Evolutionary conservation across 2,329 filamentous ascomycete genomes (phyloP).

Genomic region (Paecilomyces formosus): DNA sequence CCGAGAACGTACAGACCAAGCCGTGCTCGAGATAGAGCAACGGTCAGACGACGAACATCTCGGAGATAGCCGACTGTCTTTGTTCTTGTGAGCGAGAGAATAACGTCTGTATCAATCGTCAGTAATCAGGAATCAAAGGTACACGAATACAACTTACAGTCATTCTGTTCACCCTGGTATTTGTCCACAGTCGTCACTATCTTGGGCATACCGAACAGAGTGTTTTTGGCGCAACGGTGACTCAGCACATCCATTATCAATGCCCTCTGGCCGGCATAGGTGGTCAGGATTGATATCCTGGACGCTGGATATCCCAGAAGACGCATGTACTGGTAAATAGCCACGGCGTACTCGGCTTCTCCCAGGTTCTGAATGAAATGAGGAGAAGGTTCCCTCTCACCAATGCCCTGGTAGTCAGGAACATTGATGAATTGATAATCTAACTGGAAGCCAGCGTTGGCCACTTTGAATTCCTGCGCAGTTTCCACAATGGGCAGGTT

Average conservation of each 20-base stretch:
- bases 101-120: slow-evolving; percentile 60
- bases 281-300: slow-evolving; percentile 82
- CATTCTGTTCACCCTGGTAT: slow-evolving; percentile 98
- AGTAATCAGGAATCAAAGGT: slow-evolving; percentile 8
- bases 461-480: slow-evolving; percentile 63
- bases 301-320: slow-evolving; percentile 81
- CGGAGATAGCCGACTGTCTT: slow-evolving; percentile 85
- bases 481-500: slow-evolving; percentile 69
- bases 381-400: slow-evolving; percentile 81
- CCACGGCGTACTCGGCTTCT: slow-evolving; percentile 94
- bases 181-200: slow-evolving; percentile 95
- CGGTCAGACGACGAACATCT: slow-evolving; percentile 86
- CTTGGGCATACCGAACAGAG: slow-evolving; percentile 80
- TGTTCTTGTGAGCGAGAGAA: slow-evolving; percentile 86
- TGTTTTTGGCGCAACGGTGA: slow-evolving; percentile 74
- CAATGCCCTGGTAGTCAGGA: slow-evolving; percentile 80
- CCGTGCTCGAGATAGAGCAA: slow-evolving; percentile 85
- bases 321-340: slow-evolving; percentile 95
- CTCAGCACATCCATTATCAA: slow-evolving; percentile 79
- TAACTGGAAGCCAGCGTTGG: slow-evolving; percentile 86
- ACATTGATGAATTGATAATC: slow-evolving; percentile 98
- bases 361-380: slow-evolving; percentile 96
- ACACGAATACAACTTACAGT: slow-evolving; percentile 58
- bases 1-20: slow-evolving; percentile 90
- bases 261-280: slow-evolving; percentile 86